Percentiles rank a stretch among this genome's conserved stretches.
phyloP scores from a whole-genome alignment of 176 grass and related monocot genomes.

The Musa troglodytarum region DNA sequence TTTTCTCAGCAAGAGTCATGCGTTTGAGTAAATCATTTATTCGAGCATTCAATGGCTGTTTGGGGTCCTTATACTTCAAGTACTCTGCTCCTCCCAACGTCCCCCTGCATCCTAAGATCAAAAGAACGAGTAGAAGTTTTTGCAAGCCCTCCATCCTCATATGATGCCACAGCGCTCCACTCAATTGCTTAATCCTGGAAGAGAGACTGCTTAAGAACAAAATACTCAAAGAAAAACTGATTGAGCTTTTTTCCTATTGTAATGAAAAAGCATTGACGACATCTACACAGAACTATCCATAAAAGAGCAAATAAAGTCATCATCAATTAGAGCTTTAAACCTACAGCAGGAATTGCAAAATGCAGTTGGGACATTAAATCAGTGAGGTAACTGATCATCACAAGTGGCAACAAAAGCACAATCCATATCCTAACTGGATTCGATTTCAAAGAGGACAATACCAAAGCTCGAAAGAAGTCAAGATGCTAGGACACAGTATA shows the following conservation, averaged over 20 bases:
- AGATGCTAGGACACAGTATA: not conserved
- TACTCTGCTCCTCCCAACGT: not conserved
- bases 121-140: not conserved
- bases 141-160: not conserved
- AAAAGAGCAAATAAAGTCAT: not conserved
- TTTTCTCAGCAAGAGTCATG: conserved; percentile 5
- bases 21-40: not conserved
- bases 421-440: not conserved
- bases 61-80: not conserved
- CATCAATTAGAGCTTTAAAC: not conserved
- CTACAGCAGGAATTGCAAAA: not conserved
- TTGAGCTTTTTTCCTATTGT: too few species aligned
- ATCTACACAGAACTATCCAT: not conserved
- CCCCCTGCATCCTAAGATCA: not conserved
- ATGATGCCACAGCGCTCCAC: not conserved
- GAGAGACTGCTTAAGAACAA: not conserved
- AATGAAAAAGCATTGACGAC: not conserved
- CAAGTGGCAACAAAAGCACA: not conserved
- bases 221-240: not conserved
- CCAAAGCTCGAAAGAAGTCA: not conserved
- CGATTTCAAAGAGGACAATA: not conserved
- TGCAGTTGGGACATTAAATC: not conserved
- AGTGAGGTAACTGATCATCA: not conserved
- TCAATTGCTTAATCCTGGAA: conserved; percentile 5
- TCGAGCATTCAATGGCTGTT: not conserved